A percentile compares a stretch with the other conserved stretches of the same genome.
Conservation (phyloP, 2,329 filamentous ascomycete genomes). For the Teratosphaeria pseudoeucalypti region DNA sequence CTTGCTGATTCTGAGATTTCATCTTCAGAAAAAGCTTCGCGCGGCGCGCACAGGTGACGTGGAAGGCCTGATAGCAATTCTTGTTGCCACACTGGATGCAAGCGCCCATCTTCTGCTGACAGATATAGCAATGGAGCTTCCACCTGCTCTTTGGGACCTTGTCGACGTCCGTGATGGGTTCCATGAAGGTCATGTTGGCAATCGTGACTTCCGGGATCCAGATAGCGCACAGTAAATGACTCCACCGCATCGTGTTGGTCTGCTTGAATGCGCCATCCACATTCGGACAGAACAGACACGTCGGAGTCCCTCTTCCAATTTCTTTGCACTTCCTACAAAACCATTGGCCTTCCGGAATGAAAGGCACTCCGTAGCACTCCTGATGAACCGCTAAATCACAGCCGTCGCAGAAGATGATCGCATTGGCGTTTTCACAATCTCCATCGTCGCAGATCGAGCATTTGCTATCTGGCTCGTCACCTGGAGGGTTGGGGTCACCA, state of each 20-base stretch:
- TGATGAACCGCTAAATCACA: constrained; percentile 97
- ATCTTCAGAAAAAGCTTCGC: constrained; percentile 87
- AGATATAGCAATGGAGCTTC: constrained; percentile 83
- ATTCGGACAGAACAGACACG: constrained; percentile 97
- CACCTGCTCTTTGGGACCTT: constrained; percentile 92
- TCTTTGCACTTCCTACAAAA: constrained; percentile 93
- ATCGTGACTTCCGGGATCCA: constrained; percentile 97
- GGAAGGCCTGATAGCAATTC: constrained; percentile 91
- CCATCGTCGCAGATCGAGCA: constrained; percentile 97
- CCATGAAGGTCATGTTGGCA: constrained; percentile 95
- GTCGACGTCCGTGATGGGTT: constrained; percentile 94
- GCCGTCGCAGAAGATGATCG: constrained; percentile 97
- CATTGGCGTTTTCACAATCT: constrained; percentile 98
- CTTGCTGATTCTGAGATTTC: constrained; percentile 79
- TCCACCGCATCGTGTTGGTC: constrained; percentile 92
- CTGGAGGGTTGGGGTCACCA: constrained; percentile 67
- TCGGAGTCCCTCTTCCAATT: constrained; percentile 82
- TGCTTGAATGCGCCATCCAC: constrained; percentile 97
- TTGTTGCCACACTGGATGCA: constrained; percentile 99
- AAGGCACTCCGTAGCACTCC: constrained; percentile 96
- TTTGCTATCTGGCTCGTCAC: constrained; percentile 93
- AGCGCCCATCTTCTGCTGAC: constrained; percentile 92
- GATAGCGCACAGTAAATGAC: constrained; percentile 89
- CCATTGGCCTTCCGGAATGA: constrained; percentile 98
- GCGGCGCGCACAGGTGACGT: constrained; percentile 87